Conservation (phyloP, 2,329 filamentous ascomycete species). For the Penicillium paneum region DNA sequence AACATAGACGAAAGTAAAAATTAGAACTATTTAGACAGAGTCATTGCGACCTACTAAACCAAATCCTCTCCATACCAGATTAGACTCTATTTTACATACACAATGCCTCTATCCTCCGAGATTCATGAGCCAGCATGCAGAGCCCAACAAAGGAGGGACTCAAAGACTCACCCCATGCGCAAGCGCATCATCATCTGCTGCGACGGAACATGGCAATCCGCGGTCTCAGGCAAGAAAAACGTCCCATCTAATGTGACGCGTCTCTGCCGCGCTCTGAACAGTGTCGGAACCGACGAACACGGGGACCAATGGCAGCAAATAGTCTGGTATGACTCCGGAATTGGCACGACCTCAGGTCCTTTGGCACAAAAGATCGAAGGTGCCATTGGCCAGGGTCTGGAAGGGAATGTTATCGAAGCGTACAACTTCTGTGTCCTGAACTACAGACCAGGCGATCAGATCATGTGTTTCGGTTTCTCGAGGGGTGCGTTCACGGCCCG, state of each 20-base stretch:
- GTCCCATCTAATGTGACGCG: conserved; percentile 34
- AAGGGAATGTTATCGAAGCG: conserved; percentile 21
- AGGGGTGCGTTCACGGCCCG: conserved; percentile 21
- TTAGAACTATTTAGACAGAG: background rate
- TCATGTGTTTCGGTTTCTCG: conserved; percentile 24
- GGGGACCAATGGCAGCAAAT: conserved; percentile 29
- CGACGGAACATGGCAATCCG: conserved; percentile 35
- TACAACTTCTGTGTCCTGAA: conserved; percentile 24
- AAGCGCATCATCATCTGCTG: conserved; percentile 36
- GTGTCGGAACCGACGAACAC: conserved; percentile 24
- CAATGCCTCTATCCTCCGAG: conserved; percentile 4
- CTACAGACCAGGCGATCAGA: conserved; percentile 19
- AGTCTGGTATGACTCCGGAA: conserved; percentile 35
- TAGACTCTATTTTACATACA: background rate
- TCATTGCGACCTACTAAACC: background rate
- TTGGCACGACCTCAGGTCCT: conserved; percentile 27
- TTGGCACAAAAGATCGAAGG: conserved; percentile 28
- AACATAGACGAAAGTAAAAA: background rate
- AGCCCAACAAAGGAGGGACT: conserved; percentile 4
- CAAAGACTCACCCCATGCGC: conserved; percentile 2
- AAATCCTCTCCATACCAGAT: background rate
- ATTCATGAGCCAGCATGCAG: background rate
- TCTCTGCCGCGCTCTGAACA: conserved; percentile 30
- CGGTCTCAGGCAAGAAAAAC: conserved; percentile 30
- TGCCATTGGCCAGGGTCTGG: conserved; percentile 17